These are phyloP conservation scores for Phytophthora brassicae DNA, from an alignment of 352 stramenopile species.

Conservation along the genomic window DNA sequence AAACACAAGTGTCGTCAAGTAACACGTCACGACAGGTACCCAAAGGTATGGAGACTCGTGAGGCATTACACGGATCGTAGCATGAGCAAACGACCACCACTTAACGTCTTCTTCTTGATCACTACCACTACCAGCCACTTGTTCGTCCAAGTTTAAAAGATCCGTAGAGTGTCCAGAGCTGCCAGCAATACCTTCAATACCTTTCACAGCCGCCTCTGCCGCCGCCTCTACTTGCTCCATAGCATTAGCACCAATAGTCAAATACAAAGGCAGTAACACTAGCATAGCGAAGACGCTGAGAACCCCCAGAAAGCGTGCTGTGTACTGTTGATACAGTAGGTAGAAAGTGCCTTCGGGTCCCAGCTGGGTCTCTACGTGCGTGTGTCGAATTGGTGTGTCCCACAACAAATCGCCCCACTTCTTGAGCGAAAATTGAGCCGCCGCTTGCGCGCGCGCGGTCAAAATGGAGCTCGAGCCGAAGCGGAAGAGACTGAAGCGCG, in stretches of 20 bases:
- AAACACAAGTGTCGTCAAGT: slow-evolving; percentile 79
- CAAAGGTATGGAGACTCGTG: slow-evolving; percentile 79
- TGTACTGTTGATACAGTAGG: slow-evolving; percentile 83
- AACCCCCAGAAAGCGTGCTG: slow-evolving; percentile 54
- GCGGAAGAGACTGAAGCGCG: slow-evolving; percentile 74
- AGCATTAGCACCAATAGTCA: slow-evolving; percentile 51
- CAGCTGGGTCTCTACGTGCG: slow-evolving; percentile 60
- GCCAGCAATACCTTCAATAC: slow-evolving; percentile 28
- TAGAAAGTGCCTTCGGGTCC: slow-evolving; percentile 85
- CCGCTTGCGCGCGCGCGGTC: slow-evolving; percentile 30
- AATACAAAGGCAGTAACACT: slow-evolving; percentile 72
- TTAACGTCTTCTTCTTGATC: slow-evolving; percentile 35
- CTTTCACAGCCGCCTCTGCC: slow-evolving; percentile 28
- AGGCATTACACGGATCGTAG: slow-evolving; percentile 80
- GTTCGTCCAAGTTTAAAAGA: slow-evolving; percentile 12
- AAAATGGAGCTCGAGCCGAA: slow-evolving; percentile 58
- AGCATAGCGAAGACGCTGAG: slow-evolving; percentile 70
- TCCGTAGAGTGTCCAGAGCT: slow-evolving; percentile 10
- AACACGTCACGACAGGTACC: slow-evolving; percentile 71
- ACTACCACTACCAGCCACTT: slow-evolving; percentile 10
- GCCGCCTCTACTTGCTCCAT: slow-evolving; percentile 32
- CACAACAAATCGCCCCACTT: slow-evolving; percentile 73
- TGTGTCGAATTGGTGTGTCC: slow-evolving; percentile 68
- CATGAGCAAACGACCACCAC: slow-evolving; percentile 80
- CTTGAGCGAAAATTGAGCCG: slow-evolving; percentile 53